phyloP scores from a whole-genome alignment of 2,329 filamentous ascomycete species.

The Ascochyta pisi region DNA sequence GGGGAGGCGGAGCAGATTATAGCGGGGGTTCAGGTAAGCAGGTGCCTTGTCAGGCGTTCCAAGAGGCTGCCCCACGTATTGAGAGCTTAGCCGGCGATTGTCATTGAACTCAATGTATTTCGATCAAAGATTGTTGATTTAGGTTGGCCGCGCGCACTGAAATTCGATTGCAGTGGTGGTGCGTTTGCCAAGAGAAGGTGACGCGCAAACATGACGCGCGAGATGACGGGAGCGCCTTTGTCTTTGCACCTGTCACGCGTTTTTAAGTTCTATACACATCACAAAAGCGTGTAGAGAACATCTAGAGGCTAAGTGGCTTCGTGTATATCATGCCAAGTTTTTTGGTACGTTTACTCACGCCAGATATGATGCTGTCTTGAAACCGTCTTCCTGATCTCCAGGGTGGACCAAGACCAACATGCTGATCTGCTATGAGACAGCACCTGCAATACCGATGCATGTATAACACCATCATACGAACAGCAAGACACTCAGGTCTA shows the following conservation, averaged over 20 bases:
- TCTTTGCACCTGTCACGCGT: no score
- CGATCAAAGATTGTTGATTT: not conserved
- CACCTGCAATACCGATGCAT: not conserved
- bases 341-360: not conserved
- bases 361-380: not conserved
- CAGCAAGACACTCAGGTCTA: not conserved
- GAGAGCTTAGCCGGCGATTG: not conserved
- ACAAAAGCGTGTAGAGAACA: no score
- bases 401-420: not conserved
- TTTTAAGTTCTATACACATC: no score
- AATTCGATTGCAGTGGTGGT: not conserved
- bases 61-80: not conserved
- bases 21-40: slow-evolving; percentile 5
- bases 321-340: no score
- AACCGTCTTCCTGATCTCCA: not conserved
- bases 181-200: not conserved
- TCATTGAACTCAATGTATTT: not conserved
- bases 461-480: not conserved
- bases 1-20: slow-evolving; percentile 6
- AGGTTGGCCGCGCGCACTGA: not conserved
- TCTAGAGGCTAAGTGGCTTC: no score
- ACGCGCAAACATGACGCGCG: not conserved
- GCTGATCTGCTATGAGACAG: not conserved
- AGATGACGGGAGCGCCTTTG: no score
- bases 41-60: slow-evolving; percentile 10